These are phyloP conservation scores for Quercus cerris DNA, from an alignment of 306 rosid species.

Conservation along the genomic window DNA sequence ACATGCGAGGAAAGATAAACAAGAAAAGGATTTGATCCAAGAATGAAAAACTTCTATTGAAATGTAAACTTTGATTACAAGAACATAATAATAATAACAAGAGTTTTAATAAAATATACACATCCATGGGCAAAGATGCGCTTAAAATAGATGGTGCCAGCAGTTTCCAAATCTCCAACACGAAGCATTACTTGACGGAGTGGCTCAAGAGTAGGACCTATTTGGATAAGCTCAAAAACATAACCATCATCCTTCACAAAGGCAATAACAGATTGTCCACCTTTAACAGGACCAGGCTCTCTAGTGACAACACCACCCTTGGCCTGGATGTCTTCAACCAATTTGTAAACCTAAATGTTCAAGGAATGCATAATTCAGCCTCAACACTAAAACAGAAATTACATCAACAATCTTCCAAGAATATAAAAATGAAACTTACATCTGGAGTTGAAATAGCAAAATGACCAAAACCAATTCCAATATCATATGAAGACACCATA, in stretches of 20 bases:
- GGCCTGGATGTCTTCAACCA: slow-evolving; percentile 66
- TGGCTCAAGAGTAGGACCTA: slow-evolving; percentile 78
- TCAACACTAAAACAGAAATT: slow-evolving; percentile 6
- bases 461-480: slow-evolving; percentile 94
- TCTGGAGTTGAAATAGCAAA: slow-evolving; percentile 82
- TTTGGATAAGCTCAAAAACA: slow-evolving; percentile 72
- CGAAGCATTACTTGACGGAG: slow-evolving; percentile 75
- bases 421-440: slow-evolving; percentile 46
- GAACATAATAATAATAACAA: no score
- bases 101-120: no score
- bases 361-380: slow-evolving; percentile 16
- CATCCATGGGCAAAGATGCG: no score
- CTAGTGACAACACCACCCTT: slow-evolving; percentile 78
- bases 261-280: slow-evolving; percentile 68
- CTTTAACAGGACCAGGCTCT: slow-evolving; percentile 92
- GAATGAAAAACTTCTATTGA: no score
- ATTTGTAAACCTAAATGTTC: slow-evolving; percentile 60
- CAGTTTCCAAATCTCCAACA: no score
- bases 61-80: no score
- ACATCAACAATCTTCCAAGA: slow-evolving; percentile 1
- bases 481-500: slow-evolving; percentile 80
- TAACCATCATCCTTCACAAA: slow-evolving; percentile 96
- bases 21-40: no score
- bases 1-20: no score
- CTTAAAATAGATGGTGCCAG: no score